Evolutionary conservation across 2,329 filamentous ascomycete genomes (phyloP), one percentile per base, ranked within the genome.

Genomic region (Fusarium sublunatum): DNA sequence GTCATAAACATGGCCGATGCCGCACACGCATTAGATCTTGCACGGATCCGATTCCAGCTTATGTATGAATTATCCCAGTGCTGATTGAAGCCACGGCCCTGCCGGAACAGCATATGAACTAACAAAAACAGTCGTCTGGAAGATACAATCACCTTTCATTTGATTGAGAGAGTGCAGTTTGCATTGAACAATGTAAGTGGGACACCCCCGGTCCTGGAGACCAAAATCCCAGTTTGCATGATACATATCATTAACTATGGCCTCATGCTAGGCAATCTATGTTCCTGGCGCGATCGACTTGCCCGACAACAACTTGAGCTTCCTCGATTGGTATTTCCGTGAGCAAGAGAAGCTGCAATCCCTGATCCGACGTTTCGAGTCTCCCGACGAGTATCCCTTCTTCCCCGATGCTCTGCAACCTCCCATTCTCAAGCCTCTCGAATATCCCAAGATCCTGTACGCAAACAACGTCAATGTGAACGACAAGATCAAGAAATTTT

Each of bases 111-210:
- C 11, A 45, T 19, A 19, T 19, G 19, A 19, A 19, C 63, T 70
- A 32, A 71, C 47, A 36, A n/a, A 15, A 31, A 38, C 72, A 99
- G 95, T 73, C 95, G 95, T 19, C 85, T 98, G 15, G 95, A 99
- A 81, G 95, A 99, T 75, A 98, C 94, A 61, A 98, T 99, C 74
- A 96, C 92, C 67, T 97, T 96, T 78, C 91, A 97, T 78, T 83
- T 99, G 35, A 98, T 98, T 73, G 95, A 99, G 80, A 90, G 95
- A 36, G 94, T 94, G n/a, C 95, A 99, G 77, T 99, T 98, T 77
- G 92, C 94, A 5, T 85, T 96, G 65, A 98, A 97, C 80, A 82
- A 75, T 73, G 76, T 77, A 64, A 61, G 65, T 58, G 61, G 34
- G 46, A 35, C 45, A 42, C 50, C 64, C 65, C 53, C 55, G 54